Evolutionary conservation across 2,329 filamentous ascomycete species (phyloP), one percentile per base, ranked within the genome.

Genomic region (Conoideocrella luteorostrata): DNA sequence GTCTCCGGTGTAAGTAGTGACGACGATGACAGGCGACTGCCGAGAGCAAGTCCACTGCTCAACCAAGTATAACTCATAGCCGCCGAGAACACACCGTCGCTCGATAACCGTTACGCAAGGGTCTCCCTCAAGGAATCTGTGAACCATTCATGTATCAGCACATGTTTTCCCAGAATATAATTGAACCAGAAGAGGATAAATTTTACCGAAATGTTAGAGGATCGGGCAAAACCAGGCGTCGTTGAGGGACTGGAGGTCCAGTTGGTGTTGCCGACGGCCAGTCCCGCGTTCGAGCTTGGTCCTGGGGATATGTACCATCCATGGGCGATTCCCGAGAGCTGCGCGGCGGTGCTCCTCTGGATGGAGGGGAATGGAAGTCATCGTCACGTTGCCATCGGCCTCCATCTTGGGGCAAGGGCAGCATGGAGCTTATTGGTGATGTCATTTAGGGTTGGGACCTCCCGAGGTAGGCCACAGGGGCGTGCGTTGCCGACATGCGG

Each of bases 31-130:
- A 1, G 91, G 91, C 49, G 94, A 88, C 45, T 82, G 77, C 41
- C 93, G 81, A 11, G 91, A 96, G 64, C 90, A 96, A 5, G 88
- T 88, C 93, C 93, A 98, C 72, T 98, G 93, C 63, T 97, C 93
- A 51, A 97, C 88, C 13, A 97, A 69, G 64, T 97, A 97, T 49
- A 91, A 74, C 63, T 97, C 90, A 65, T 96, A 97, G 52, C 91
- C 91, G 48, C 78, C 69, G 5, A 98, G 74, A 39, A 77, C 70
- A 39, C 76, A 74, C 44, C 80, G 79, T 42, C 84, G 82, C 53
- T 90, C 80, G 50, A 95, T 72, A 7, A 95, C 80, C 3, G 72
- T 74, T 4, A 88, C 89, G 5, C 77, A 79, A 2, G 81, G 72
- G 51, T 97, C 93, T 59, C 94, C 86, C 68, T 95, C 86, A 18